phyloP scores from a whole-genome alignment of 148 eudicot species.

The Silene latifolia region DNA sequence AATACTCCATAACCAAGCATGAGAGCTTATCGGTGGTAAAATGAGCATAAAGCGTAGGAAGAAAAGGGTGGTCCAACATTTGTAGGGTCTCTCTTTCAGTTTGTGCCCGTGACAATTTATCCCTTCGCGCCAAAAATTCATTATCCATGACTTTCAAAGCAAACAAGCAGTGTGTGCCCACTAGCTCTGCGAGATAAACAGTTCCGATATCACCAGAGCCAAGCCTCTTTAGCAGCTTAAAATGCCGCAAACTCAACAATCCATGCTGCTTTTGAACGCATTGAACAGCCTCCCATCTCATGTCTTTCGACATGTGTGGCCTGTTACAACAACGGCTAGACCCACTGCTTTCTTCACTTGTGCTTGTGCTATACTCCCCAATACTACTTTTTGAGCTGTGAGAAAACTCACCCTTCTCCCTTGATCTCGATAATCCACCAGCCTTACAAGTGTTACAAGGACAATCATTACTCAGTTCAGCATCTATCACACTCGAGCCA shows the following conservation, averaged over 20 bases:
- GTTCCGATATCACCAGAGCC: constrained; percentile 87
- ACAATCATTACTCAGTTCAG: constrained; percentile 24
- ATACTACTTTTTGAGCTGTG: constrained; percentile 80
- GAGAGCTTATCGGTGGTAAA: constrained; percentile 59
- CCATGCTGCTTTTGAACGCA: constrained; percentile 40
- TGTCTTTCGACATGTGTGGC: constrained; percentile 84
- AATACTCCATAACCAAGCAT: constrained; percentile 83
- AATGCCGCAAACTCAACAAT: constrained; percentile 54
- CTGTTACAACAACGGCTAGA: constrained; percentile 48
- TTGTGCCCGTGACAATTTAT: constrained; percentile 60
- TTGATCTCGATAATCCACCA: constrained; percentile 42
- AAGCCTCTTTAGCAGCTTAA: constrained; percentile 62
- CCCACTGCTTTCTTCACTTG: constrained; percentile 74
- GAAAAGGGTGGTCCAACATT: constrained; percentile 87
- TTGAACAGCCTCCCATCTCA: constrained; percentile 65
- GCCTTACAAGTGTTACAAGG: constrained; percentile 21
- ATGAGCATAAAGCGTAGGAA: constrained; percentile 79
- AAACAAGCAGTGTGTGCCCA: constrained; percentile 57
- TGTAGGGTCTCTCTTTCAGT: constrained; percentile 76
- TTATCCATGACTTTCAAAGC: constrained; percentile 91
- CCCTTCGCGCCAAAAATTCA: constrained; percentile 59
- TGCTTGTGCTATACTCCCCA: constrained; percentile 69
- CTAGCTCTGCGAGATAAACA: constrained; percentile 70
- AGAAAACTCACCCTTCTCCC: constrained; percentile 67
- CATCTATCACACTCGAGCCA: constrained; percentile 27